Conservation (phyloP, 805 yeast species). For the Lachancea sp. region DNA sequence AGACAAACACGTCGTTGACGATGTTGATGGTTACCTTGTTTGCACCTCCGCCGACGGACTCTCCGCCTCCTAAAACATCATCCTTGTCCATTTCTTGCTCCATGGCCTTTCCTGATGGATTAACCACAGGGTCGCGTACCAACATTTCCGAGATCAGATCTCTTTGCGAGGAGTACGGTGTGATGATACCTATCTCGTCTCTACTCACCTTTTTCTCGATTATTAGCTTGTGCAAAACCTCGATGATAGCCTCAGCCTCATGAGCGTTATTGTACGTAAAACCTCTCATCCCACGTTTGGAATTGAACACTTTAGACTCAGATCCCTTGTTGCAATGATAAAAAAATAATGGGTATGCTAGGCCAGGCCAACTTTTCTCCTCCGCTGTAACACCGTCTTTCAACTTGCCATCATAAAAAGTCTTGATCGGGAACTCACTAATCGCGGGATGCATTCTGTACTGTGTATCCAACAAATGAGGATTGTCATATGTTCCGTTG, state of each 20-base stretch:
- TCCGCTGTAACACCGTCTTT: slow-evolving; percentile 53
- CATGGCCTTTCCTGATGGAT: slow-evolving; percentile 45
- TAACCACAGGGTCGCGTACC: slow-evolving; percentile 46
- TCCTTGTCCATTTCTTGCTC: slow-evolving; percentile 55
- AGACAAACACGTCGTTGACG: slow-evolving; percentile 41
- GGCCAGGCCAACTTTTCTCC: slow-evolving; percentile 41
- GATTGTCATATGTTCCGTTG: slow-evolving; percentile 54
- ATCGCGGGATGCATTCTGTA: slow-evolving; percentile 64
- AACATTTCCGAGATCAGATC: slow-evolving; percentile 50
- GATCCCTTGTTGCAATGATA: slow-evolving; percentile 44
- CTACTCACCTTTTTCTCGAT: slow-evolving; percentile 46
- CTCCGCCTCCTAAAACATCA: slow-evolving; percentile 40
- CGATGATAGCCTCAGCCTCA: slow-evolving; percentile 45
- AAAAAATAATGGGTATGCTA: slow-evolving; percentile 57
- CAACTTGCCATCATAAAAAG: slow-evolving; percentile 45
- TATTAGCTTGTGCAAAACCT: slow-evolving; percentile 44
- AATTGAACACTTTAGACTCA: slow-evolving; percentile 46
- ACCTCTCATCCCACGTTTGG: slow-evolving; percentile 40
- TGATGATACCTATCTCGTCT: slow-evolving; percentile 55
- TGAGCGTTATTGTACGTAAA: slow-evolving; percentile 52
- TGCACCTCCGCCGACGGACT: slow-evolving; percentile 4
- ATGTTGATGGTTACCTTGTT: slow-evolving; percentile 28
- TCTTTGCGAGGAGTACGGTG: slow-evolving; percentile 74
- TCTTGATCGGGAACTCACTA: slow-evolving; percentile 50
- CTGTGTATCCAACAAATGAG: slow-evolving; percentile 64